Evolutionary conservation across 2,329 filamentous ascomycete species (phyloP).

Genomic region (Trichoderma asperellum): DNA sequence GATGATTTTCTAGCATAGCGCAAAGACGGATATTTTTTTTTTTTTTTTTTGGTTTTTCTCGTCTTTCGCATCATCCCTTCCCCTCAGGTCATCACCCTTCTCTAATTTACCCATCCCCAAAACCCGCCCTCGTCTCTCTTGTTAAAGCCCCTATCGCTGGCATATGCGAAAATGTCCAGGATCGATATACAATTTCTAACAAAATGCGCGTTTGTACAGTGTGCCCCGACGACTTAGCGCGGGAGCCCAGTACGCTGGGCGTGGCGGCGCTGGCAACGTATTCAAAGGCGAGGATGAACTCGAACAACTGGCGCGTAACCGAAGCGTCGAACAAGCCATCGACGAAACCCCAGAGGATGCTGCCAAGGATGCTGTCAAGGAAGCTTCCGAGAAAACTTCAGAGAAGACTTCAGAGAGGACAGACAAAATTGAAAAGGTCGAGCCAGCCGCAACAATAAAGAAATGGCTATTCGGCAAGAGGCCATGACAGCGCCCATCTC

Average conservation of each 20-base stretch:
- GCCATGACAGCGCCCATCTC: neutral
- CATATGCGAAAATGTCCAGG: neutral
- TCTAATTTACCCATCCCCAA: neutral
- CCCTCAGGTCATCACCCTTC: neutral
- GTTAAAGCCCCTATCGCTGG: neutral
- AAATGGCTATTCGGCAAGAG: constrained; percentile 27
- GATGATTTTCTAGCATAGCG: neutral
- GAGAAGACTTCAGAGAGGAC: neutral
- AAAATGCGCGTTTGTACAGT: constrained; percentile 39
- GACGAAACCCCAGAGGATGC: constrained; percentile 37
- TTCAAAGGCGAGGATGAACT: constrained; percentile 53
- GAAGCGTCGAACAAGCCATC: constrained; percentile 41
- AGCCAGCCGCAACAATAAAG: neutral
- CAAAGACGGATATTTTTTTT: neutral
- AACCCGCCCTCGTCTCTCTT: neutral
- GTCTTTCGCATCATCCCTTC: neutral
- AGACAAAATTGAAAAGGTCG: constrained; percentile 32
- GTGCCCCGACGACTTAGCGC: constrained; percentile 59
- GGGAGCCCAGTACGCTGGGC: constrained; percentile 68
- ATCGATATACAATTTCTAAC: constrained; percentile 14
- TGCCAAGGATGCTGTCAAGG: neutral
- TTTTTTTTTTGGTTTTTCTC: too few relatives aligned
- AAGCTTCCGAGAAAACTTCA: neutral
- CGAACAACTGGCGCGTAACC: constrained; percentile 37
- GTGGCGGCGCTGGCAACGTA: constrained; percentile 76